Base-by-base conservation (phyloP, 257 asterid species). In the Lycium barbarum region DNA sequence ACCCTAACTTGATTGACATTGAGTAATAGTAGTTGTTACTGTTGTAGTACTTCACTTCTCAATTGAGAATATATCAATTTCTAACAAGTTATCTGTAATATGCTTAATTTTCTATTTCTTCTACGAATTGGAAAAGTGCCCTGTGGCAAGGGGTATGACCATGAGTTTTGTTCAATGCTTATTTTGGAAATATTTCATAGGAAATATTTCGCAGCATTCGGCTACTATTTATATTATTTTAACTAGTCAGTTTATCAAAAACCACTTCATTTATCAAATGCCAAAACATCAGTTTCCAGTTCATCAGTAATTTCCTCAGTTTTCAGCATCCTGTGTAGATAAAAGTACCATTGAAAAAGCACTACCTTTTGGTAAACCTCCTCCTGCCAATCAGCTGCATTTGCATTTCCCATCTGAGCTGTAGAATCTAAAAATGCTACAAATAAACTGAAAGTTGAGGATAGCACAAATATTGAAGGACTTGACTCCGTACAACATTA, bases 351-450 rank as follows among this genome's bases (percentile, higher is more conserved):
- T 22, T 61, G 78, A 38, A 58, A 43, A 59, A 36, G 49, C 6
- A 47, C 73, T 90, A 97, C 99, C 99, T 94, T 96, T 79, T 97
- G 99, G 91, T 90, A 94, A 74, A 91, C 88, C 87, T 95, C 99
- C 88, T 97, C 99, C 89, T 93, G 98, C 98, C 97, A 95, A 80
- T 97, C 99, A 84, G 93, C 97, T 51, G 89, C 91, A 89, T 76
- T 91, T 58, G 90, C 88, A 86, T 90, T 93, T 82, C 98, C 98
- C 18, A 95, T 90, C 86, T 93, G 98, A 63, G 98, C 88, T 9
- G 98, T 91, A 71, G 96, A 91, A 92, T 95, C 98, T 90, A 90
- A 89, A 86, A 98, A 94, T 73, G 95, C 97, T 93, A 88, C 85
- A 88, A 26, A 53, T 51, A 53, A 76, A 78, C 26, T 65, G 14